Percentiles rank a stretch among this genome's conserved stretches.
Conservation (phyloP, 78 protist species). For the Protostelium mycophagum region DNA sequence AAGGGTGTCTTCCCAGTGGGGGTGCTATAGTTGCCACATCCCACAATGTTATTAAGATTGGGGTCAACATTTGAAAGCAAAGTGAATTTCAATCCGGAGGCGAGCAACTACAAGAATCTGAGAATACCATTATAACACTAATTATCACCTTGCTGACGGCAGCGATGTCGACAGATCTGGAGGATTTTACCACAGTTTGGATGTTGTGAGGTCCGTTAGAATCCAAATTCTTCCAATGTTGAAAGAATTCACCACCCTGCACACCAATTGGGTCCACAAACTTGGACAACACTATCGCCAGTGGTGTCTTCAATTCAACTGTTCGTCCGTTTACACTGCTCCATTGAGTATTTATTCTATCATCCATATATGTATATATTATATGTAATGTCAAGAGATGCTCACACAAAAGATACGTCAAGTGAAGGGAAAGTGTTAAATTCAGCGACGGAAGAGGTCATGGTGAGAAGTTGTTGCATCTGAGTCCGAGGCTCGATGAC, state of each 20-base stretch:
- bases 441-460: slow-evolving; percentile 14
- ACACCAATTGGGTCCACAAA: slow-evolving; percentile 48
- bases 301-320: background rate
- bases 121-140: background rate
- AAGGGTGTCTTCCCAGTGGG: slow-evolving; percentile 25
- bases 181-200: slow-evolving; percentile 50
- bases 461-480: slow-evolving; percentile 45
- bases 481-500: slow-evolving; percentile 59
- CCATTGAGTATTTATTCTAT: background rate
- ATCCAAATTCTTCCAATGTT: slow-evolving; percentile 57
- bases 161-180: slow-evolving; percentile 28
- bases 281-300: slow-evolving; percentile 52
- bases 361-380: background rate
- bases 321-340: background rate
- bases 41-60: slow-evolving; percentile 69
- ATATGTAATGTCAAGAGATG: too few species aligned
- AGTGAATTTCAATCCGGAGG: slow-evolving; percentile 38
- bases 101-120: background rate
- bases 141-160: background rate
- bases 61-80: slow-evolving; percentile 70
- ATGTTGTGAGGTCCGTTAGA: slow-evolving; percentile 40
- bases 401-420: slow-evolving; percentile 28
- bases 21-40: slow-evolving; percentile 54
- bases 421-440: slow-evolving; percentile 48
- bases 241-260: slow-evolving; percentile 37